These are phyloP conservation scores for Pythium utonaiense DNA, from an alignment of 352 stramenopile genomes.

Conservation along the genomic window DNA sequence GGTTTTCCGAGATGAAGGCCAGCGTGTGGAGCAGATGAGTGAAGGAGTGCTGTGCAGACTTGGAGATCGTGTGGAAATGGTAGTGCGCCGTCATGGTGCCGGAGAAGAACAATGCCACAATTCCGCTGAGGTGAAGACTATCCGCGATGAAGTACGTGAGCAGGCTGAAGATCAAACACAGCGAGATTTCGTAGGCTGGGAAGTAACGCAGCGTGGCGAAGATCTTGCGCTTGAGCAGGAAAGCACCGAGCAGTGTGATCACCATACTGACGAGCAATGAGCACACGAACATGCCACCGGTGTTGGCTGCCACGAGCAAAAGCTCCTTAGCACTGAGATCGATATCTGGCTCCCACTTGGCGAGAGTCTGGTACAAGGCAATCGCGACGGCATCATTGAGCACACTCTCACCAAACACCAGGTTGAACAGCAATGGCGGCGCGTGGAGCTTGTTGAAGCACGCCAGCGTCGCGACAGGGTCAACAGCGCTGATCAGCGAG, in stretches of 20 bases:
- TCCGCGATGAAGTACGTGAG: constrained; percentile 84
- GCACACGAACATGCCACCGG: constrained; percentile 72
- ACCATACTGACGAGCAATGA: constrained; percentile 62
- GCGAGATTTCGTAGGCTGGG: constrained; percentile 83
- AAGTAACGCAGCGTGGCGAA: constrained; percentile 76
- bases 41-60: constrained; percentile 78
- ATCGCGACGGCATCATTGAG: constrained; percentile 94
- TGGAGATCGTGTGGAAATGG: constrained; percentile 84
- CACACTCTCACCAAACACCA: constrained; percentile 94
- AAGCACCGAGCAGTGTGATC: constrained; percentile 74
- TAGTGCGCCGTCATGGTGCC: constrained; percentile 88
- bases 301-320: constrained; percentile 60
- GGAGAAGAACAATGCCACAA: constrained; percentile 93
- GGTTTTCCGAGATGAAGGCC: constrained; percentile 77
- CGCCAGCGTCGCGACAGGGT: constrained; percentile 91
- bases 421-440: constrained; percentile 90
- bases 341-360: constrained; percentile 82
- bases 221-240: constrained; percentile 70
- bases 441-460: constrained; percentile 91
- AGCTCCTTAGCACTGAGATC: constrained; percentile 63
- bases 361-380: constrained; percentile 91
- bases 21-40: constrained; percentile 81
- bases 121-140: constrained; percentile 82
- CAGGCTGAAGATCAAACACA: constrained; percentile 84
- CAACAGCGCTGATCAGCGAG: constrained; percentile 90